phyloP scores from a whole-genome alignment of 176 grass and related monocot species.

The Elaeis guineensis region DNA sequence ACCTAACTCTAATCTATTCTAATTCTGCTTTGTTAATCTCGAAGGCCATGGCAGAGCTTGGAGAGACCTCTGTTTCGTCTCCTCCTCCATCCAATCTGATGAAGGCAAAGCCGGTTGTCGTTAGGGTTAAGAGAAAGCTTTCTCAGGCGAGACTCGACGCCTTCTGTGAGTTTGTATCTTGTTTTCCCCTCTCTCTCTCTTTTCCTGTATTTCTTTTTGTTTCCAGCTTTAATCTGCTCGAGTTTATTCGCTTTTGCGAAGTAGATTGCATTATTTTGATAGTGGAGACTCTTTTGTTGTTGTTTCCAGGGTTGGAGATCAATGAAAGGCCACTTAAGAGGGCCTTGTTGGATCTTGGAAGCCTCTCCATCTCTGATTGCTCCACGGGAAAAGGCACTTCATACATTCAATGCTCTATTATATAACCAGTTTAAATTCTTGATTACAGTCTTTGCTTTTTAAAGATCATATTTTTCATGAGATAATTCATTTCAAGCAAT shows the following conservation, averaged over 20 bases:
- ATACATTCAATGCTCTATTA: background rate
- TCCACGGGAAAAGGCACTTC: conserved; percentile 29
- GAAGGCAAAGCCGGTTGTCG: conserved; percentile 47
- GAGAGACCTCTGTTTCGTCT: conserved; percentile 6
- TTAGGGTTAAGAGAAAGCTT: conserved; percentile 77
- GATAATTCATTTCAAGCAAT: no score
- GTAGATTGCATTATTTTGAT: background rate
- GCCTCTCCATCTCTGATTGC: conserved; percentile 46
- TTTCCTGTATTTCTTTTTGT: background rate
- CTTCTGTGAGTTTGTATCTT: conserved; percentile 50
- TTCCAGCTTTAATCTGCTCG: background rate
- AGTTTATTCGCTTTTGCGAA: background rate
- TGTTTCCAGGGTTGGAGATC: conserved; percentile 69
- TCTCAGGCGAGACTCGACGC: conserved; percentile 47
- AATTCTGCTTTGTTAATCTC: conserved; percentile 5
- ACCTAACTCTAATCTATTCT: background rate
- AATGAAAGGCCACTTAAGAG: conserved; percentile 71
- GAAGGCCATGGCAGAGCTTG: background rate
- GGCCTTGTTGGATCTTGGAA: conserved; percentile 54
- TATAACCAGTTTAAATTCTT: no score
- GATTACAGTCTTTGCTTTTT: no score
- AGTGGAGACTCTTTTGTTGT: background rate
- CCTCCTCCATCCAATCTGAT: conserved; percentile 4
- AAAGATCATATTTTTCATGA: no score
- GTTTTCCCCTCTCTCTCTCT: background rate